These are phyloP conservation scores for Ceratocystis colombiana DNA, from an alignment of 2,329 filamentous ascomycete species.

Conservation along the genomic window DNA sequence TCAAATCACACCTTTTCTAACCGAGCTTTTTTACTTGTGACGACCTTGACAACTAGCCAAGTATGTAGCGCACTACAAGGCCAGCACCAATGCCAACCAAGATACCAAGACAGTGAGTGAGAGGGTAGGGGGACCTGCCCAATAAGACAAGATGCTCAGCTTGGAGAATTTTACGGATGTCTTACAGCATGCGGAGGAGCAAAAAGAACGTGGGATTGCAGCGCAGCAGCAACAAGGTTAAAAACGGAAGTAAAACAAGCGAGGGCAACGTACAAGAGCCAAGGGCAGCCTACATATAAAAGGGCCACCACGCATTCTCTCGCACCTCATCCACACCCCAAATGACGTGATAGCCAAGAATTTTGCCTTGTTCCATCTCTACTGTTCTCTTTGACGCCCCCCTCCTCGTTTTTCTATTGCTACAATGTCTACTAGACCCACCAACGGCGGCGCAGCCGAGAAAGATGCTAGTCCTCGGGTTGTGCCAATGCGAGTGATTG, in stretches of 20 bases:
- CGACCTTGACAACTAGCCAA: background rate
- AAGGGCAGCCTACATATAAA: constrained; percentile 17
- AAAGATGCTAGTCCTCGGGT: constrained; percentile 28
- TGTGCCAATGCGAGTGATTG: constrained; percentile 36
- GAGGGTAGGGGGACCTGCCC: background rate
- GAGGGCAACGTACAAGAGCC: background rate
- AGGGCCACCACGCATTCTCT: constrained; percentile 1
- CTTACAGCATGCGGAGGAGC: constrained; percentile 4
- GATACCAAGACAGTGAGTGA: constrained; percentile 1
- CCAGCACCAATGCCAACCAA: too few species aligned
- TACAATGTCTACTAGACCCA: constrained; percentile 15
- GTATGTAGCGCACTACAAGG: background rate
- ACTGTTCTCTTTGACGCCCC: too few species aligned
- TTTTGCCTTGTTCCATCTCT: background rate
- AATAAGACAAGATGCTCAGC: background rate
- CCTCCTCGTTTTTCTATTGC: background rate
- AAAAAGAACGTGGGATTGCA: background rate
- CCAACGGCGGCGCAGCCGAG: constrained; percentile 25
- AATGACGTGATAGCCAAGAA: constrained; percentile 18
- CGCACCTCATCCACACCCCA: constrained; percentile 12
- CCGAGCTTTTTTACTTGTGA: too few species aligned
- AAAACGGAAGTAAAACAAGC: background rate
- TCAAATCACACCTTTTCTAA: too few species aligned
- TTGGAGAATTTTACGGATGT: background rate
- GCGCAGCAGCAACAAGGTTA: too few species aligned